Base-by-base conservation (phyloP, 768 basidiomycete genomes). In the Trametes elegans region DNA sequence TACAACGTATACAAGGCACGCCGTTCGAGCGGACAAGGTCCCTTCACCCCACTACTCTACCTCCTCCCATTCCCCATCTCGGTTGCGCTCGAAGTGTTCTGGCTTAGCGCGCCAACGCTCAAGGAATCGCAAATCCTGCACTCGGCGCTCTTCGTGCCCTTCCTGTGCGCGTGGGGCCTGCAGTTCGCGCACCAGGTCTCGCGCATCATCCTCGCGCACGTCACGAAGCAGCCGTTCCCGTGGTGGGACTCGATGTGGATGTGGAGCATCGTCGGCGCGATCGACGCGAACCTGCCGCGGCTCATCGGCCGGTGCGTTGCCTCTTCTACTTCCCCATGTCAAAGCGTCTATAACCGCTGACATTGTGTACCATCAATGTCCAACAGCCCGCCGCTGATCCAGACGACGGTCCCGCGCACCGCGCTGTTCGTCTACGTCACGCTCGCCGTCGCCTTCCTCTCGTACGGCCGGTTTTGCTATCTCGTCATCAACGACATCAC, bases 161-260 rank as follows among this genome's bases (percentile, higher is more conserved):
- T 95, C 76, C 71, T 95, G 16, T 87, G 85, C 63, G 86, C 90
- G 18, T 98, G 95, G 94, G 96, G 94, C n/a, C 69, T 90, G 48
- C 88, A 90, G 69, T 91, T 92, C 61, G 87, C 89, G 26, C 90
- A 91, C 60, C 87, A 94, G 67, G 95, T 97, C 32, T 92, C 93
- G 10, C 76, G 87, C 61, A 89, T 98, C 78, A 98, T 98, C 64
- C 74, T 97, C 41, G 90, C 94, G 1, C 97, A 98, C 70, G 84
- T 97, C 26, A 94, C 95, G 47, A 84, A 83, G 59, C 75, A 79
- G 39, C 74, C 82, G 5, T 96, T 98, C 76, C 97, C 97, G 0
- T 75, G 79, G 66, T 94, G 88, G 83, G 90, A 95, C 67, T 82
- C 80, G 64, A 82, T 95, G 68, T 95, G 94, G 86, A 68, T 92